Conservation (phyloP, 2,329 filamentous ascomycete genomes). For the Pseudodiploospora longispora region DNA sequence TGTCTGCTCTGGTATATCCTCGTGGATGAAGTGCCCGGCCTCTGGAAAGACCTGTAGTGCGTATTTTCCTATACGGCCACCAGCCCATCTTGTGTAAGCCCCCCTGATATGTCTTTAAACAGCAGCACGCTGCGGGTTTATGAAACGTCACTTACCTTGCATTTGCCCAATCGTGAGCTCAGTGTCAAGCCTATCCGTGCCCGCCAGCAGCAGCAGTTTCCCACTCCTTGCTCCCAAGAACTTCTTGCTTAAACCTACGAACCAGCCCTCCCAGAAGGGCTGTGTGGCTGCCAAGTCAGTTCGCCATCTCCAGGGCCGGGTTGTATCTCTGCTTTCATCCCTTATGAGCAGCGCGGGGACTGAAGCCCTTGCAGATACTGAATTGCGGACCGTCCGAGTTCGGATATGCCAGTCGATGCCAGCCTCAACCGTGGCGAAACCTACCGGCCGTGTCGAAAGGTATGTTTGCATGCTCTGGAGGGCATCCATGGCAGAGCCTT, state of each 20-base stretch:
- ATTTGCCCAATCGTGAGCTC: constrained; percentile 94
- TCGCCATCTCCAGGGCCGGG: constrained; percentile 67
- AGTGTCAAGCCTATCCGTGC: constrained; percentile 83
- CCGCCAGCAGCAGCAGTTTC: constrained; percentile 77
- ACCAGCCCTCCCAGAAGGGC: constrained; percentile 93
- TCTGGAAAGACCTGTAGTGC: constrained; percentile 90
- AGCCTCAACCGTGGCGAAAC: constrained; percentile 68
- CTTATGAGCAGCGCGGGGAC: constrained; percentile 70
- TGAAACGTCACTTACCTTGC: constrained; percentile 56
- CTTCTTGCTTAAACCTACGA: constrained; percentile 76
- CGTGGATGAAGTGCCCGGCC: constrained; percentile 93
- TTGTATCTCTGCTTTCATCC: constrained; percentile 27
- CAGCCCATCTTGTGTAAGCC: not conserved
- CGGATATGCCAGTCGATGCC: constrained; percentile 93
- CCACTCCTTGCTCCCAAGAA: constrained; percentile 76
- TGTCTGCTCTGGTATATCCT: constrained; percentile 86
- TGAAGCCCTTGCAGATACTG: constrained; percentile 73
- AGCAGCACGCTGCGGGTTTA: no score
- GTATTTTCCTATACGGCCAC: constrained; percentile 62
- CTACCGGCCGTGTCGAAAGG: constrained; percentile 68
- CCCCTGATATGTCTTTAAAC: no score
- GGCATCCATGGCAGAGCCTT: constrained; percentile 91
- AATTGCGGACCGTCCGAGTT: constrained; percentile 78
- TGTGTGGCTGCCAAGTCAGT: constrained; percentile 79
- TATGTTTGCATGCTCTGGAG: constrained; percentile 92